phyloP scores from a whole-genome alignment of 495 filamentous ascomycete genomes.

The Pyronema omphalodes region DNA sequence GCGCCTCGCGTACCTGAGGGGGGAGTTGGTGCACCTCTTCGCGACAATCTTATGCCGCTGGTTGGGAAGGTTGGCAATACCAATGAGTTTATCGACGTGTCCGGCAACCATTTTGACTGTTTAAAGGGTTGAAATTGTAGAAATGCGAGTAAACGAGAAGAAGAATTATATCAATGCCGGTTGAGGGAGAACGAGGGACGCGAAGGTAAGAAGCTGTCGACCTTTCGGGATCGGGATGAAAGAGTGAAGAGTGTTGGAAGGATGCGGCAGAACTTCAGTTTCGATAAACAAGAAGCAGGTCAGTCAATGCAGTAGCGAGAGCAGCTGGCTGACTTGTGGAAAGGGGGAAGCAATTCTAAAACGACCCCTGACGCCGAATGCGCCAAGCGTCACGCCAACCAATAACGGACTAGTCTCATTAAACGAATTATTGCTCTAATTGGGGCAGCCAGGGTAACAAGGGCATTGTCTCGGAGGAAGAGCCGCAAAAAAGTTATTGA shows the following conservation, averaged over 20 bases:
- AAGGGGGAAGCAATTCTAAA: background rate
- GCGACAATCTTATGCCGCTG: constrained; percentile 99
- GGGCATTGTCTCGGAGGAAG: background rate
- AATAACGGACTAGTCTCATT: background rate
- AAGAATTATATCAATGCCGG: background rate
- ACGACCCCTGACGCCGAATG: background rate
- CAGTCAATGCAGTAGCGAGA: background rate
- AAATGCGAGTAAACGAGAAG: background rate
- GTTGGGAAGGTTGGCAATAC: constrained; percentile 98
- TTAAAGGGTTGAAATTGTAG: background rate
- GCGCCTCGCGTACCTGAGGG: background rate
- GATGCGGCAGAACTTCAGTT: background rate
- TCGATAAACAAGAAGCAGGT: background rate
- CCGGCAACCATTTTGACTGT: constrained; percentile 17
- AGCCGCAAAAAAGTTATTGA: constrained; percentile 1
- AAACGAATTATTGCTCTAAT: background rate
- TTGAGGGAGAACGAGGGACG: background rate
- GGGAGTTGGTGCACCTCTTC: constrained; percentile 40
- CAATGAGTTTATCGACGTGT: constrained; percentile 45
- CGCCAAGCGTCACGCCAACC: background rate
- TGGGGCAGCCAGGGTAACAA: background rate
- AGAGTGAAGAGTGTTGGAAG: background rate
- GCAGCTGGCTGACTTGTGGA: background rate
- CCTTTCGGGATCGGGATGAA: background rate
- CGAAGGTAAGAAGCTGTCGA: background rate